phyloP scores from a whole-genome alignment of 805 yeast genomes.

The Starmerella scarabaei region DNA sequence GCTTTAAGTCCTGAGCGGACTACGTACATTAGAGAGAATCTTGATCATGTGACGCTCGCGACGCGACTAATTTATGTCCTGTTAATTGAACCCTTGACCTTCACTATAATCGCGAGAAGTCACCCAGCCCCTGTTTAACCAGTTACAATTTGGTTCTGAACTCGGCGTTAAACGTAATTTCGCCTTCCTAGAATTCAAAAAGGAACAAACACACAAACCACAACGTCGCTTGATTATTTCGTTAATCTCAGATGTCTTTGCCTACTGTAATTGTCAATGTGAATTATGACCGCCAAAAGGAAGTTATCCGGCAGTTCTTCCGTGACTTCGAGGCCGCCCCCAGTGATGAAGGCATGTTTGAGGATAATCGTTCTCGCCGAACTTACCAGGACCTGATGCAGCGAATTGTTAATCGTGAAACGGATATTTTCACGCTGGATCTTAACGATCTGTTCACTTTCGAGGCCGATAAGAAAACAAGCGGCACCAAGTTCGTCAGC shows the following conservation, averaged over 20 bases:
- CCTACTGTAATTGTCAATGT: conserved; percentile 35
- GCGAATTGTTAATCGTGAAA: conserved; percentile 71
- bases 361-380: conserved; percentile 17
- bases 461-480: conserved; percentile 36
- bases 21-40: too few species aligned
- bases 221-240: too few species aligned
- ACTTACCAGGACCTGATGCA: conserved; percentile 70
- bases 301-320: conserved; percentile 50
- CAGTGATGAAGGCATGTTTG: conserved; percentile 18
- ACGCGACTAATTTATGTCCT: too few species aligned
- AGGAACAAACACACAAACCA: too few species aligned
- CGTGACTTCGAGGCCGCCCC: conserved; percentile 36
- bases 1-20: too few species aligned
- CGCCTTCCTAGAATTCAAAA: too few species aligned
- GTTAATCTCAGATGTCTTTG: conserved; percentile 10
- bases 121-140: too few species aligned
- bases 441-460: conserved; percentile 70
- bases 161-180: too few species aligned
- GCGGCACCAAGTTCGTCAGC: conserved; percentile 33
- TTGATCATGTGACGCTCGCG: too few species aligned
- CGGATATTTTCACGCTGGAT: conserved; percentile 54
- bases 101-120: too few species aligned
- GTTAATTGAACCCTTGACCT: too few species aligned
- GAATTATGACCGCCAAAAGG: conserved; percentile 55
- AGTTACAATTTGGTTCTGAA: too few species aligned